Percentiles rank a stretch among this genome's conserved stretches.
Conservation (phyloP, 2,329 filamentous ascomycete species). For the Fusarium sp. region DNA sequence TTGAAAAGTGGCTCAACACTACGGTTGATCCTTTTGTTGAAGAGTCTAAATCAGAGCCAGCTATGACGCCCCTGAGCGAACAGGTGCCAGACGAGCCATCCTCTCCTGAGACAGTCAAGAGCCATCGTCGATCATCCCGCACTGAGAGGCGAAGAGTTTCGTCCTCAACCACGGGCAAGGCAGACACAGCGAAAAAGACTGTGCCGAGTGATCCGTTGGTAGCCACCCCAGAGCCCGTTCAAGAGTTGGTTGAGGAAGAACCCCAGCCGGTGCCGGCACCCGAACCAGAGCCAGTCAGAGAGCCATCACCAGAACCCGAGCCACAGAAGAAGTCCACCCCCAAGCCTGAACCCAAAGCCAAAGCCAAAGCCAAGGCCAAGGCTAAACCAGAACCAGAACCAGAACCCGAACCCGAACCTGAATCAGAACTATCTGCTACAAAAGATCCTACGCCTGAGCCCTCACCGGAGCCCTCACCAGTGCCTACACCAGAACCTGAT, state of each 20-base stretch:
- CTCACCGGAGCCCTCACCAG: constrained; percentile 17
- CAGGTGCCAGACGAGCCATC: constrained; percentile 22
- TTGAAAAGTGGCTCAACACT: constrained; percentile 71
- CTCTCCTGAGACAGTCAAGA: constrained; percentile 36
- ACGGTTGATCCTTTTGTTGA: constrained; percentile 72
- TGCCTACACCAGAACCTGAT: constrained; percentile 28
- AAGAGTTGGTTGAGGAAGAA: constrained; percentile 16
- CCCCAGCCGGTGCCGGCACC: constrained; percentile 9
- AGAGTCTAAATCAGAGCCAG: constrained; percentile 28
- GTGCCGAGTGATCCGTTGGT: constrained; percentile 11
- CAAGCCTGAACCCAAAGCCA: constrained; percentile 2
- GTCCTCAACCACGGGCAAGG: constrained; percentile 32
- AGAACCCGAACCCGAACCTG: constrained; percentile 12
- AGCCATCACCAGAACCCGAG: constrained; percentile 23
- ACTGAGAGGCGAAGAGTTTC: constrained; percentile 37
- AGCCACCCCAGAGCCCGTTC: constrained; percentile 8
- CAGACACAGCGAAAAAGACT: constrained; percentile 30
- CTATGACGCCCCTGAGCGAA: constrained; percentile 22
- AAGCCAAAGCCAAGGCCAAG: neutral
- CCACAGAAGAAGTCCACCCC: constrained; percentile 16
- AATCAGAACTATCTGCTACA: constrained; percentile 9
- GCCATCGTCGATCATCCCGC: constrained; percentile 39
- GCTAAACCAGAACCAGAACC: neutral
- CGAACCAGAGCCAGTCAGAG: constrained; percentile 12
- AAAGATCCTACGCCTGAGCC: constrained; percentile 15